Evolutionary conservation across 2,329 filamentous ascomycete genomes (phyloP).

Genomic region (Cladosporium austrohemisphaericum): DNA sequence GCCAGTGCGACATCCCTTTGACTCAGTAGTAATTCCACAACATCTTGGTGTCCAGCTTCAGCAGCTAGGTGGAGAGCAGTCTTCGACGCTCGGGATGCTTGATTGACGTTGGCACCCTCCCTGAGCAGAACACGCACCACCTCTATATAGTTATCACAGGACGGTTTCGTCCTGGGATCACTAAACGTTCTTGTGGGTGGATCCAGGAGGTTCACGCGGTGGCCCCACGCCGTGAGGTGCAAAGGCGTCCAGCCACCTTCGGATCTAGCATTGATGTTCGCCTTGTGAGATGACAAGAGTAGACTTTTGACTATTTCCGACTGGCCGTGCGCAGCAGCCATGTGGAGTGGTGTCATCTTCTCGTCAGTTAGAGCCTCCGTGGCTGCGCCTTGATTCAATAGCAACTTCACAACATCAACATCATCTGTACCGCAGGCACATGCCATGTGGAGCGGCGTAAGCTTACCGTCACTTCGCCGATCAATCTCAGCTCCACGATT

Average conservation of each 20-base stretch:
- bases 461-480: background rate
- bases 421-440: background rate
- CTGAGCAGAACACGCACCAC: background rate
- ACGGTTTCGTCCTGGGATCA: background rate
- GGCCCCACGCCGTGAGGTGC: constrained; percentile 18
- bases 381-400: background rate
- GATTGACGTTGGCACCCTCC: constrained; percentile 20
- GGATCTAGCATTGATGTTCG: constrained; percentile 17
- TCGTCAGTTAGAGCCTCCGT: constrained; percentile 15
- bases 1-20: constrained; percentile 33
- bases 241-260: constrained; percentile 28
- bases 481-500: background rate
- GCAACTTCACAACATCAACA: background rate
- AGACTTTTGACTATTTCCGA: constrained; percentile 16
- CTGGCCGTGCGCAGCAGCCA: constrained; percentile 19
- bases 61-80: constrained; percentile 25
- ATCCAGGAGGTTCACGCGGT: background rate
- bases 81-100: constrained; percentile 23
- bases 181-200: background rate
- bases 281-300: constrained; percentile 12
- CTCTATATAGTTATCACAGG: background rate
- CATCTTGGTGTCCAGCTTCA: constrained; percentile 25
- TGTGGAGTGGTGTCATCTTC: constrained; percentile 20
- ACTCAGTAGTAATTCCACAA: constrained; percentile 22
- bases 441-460: constrained; percentile 1